A percentile compares a stretch with the other conserved stretches of the same genome.
Evolutionary conservation across 163 green algal species (phyloP).

Genomic region (Scenedesmus sp.): DNA sequence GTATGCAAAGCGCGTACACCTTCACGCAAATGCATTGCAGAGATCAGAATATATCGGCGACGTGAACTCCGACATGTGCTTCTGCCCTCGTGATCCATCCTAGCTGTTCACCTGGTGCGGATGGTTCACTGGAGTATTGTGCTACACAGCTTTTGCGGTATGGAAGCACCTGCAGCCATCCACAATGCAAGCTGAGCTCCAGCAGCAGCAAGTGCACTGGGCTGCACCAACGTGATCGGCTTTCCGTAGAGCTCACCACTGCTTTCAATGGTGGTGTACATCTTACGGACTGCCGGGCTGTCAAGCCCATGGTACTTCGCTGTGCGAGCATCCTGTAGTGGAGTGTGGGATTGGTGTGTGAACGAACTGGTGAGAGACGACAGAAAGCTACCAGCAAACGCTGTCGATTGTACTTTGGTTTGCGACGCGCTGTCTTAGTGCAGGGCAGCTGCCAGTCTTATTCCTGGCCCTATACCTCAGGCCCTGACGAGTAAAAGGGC

Average conservation of each 20-base stretch:
- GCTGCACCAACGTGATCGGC: not conserved
- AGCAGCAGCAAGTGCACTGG: not conserved
- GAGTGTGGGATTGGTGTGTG: not conserved
- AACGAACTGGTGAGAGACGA: not conserved
- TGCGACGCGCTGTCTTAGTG: not conserved
- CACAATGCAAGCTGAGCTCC: not conserved
- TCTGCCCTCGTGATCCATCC: not conserved
- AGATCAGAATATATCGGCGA: not conserved
- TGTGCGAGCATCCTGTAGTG: not conserved
- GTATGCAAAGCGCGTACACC: too few relatives aligned
- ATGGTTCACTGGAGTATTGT: not conserved
- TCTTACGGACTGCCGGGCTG: not conserved
- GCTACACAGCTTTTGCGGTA: not conserved
- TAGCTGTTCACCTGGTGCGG: not conserved
- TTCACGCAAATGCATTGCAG: not conserved
- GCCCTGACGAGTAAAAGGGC: not conserved
- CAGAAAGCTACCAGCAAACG: not conserved
- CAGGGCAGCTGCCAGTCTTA: not conserved
- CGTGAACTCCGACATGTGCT: not conserved
- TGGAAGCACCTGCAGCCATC: not conserved
- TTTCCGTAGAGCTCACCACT: not conserved
- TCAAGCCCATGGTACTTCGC: not conserved
- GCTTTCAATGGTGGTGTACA: not conserved
- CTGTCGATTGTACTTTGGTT: not conserved
- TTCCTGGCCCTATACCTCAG: not conserved